Evolutionary conservation across 192 early-diverging fungal genomes (phyloP), one percentile per base, ranked within the genome.

Genomic region (Coemansia guatemalensis): DNA sequence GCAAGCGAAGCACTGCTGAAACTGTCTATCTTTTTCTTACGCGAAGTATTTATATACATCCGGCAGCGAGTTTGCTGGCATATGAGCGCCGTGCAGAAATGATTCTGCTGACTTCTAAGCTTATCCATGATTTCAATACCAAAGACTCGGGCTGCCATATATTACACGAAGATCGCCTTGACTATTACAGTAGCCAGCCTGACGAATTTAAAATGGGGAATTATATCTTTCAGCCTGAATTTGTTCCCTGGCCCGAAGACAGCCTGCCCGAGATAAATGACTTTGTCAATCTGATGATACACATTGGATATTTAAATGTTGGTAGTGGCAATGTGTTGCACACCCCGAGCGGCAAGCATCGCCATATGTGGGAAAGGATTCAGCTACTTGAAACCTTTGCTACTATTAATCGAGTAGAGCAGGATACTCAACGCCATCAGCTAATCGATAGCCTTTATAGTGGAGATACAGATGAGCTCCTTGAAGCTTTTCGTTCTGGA

Each of bases 321-420:
- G 7, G 20, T n/a, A 23, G 3, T 25, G 24, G 39, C 14, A 17
- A 44, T 12, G 0, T 58, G 0, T 17, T 41, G 22, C 33, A 22
- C 39, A 23, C 12, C 11, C 30, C 60, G 4, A 62, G 52, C 9
- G 22, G 23, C 30, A 6, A 25, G 8, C 8, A 32, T 21, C 60
- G 60, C 20, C n/a, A 18, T 20, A 52, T 62, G 48, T 62, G 60
- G 60, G 60, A 62, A 23, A 33, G 39, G 30, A 20, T 53, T 21
- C 48, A 50, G 49, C 21, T 52, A 24, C 24, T 52, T 23, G 60
- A 47, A 24, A 62, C 49, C 2, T 62, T 62, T 41, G 49, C 26
- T 35, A 35, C 48, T 35, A 12, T 20, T 5, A 5, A 52, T 23
- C 48, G 2, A 27, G 21, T 52, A 4, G 6, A 2, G 30, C 60